phyloP scores from a whole-genome alignment of 805 yeast species.

The Lipomyces sp. region DNA sequence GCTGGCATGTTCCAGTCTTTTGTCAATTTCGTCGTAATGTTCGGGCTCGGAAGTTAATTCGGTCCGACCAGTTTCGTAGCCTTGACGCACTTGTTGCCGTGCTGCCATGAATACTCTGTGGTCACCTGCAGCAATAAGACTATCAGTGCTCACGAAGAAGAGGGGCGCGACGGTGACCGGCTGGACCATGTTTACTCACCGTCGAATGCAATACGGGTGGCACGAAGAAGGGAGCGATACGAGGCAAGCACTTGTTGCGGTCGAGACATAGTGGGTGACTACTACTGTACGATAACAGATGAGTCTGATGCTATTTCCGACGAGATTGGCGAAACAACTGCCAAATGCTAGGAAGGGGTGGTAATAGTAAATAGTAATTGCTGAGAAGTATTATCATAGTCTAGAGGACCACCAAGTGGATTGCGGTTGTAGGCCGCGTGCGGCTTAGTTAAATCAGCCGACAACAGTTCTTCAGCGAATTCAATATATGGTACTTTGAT shows the following conservation, averaged over 20 bases:
- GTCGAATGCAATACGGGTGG: slow-evolving; percentile 45
- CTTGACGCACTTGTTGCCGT: slow-evolving; percentile 61
- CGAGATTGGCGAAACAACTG: not conserved
- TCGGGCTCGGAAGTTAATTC: slow-evolving; percentile 16
- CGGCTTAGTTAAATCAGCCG: too few relatives aligned
- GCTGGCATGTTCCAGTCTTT: slow-evolving; percentile 61
- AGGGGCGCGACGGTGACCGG: not conserved
- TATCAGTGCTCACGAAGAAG: not conserved
- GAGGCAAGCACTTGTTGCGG: slow-evolving; percentile 37
- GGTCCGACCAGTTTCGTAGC: slow-evolving; percentile 49
- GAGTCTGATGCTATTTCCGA: not conserved
- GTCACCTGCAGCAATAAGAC: slow-evolving; percentile 45
- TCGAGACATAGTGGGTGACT: slow-evolving; percentile 25
- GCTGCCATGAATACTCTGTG: slow-evolving; percentile 59
- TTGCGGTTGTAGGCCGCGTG: too few relatives aligned
- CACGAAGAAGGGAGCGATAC: slow-evolving; percentile 42
- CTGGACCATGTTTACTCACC: slow-evolving; percentile 25
- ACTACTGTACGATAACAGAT: not conserved
- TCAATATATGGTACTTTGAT: too few relatives aligned
- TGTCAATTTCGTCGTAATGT: slow-evolving; percentile 51
- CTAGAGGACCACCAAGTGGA: too few relatives aligned
- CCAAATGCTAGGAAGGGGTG: not conserved
- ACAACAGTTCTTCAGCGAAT: too few relatives aligned
- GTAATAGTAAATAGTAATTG: too few relatives aligned
- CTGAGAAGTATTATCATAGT: too few relatives aligned